A percentile compares a stretch with the other conserved stretches of the same genome.
phyloP scores from a whole-genome alignment of 768 basidiomycete genomes.

The Lentinula guzmanii region DNA sequence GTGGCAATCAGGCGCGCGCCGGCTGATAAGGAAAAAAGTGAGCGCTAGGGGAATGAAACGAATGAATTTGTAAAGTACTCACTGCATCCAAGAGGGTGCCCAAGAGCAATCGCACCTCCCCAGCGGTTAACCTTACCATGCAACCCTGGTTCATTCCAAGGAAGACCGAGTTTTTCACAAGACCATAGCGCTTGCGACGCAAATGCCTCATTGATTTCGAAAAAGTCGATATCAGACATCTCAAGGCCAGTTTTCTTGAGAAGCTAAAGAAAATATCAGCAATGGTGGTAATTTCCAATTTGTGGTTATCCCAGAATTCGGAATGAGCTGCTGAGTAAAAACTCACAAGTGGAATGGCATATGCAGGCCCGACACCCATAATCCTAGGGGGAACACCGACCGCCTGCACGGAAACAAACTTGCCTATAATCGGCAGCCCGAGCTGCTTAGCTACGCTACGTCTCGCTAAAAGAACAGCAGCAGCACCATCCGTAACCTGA shows the following conservation, averaged over 20 bases:
- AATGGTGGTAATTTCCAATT: not conserved
- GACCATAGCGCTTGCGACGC: slow-evolving; percentile 77
- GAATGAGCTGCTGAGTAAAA: not conserved
- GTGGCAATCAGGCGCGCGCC: slow-evolving; percentile 88
- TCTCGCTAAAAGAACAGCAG: slow-evolving; percentile 79
- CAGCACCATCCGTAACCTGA: slow-evolving; percentile 90
- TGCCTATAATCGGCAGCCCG: slow-evolving; percentile 82
- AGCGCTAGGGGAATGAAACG: slow-evolving; percentile 32
- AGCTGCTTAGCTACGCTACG: slow-evolving; percentile 77
- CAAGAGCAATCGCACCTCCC: slow-evolving; percentile 87
- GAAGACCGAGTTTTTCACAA: slow-evolving; percentile 63
- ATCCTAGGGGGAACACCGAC: slow-evolving; percentile 83
- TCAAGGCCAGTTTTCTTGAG: slow-evolving; percentile 62
- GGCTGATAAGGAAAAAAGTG: slow-evolving; percentile 30
- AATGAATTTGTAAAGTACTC: slow-evolving; percentile 33
- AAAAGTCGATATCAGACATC: slow-evolving; percentile 78
- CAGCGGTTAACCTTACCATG: slow-evolving; percentile 70
- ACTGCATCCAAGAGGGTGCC: slow-evolving; percentile 86
- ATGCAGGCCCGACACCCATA: slow-evolving; percentile 91
- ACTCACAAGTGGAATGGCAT: slow-evolving; percentile 61
- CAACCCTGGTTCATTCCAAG: slow-evolving; percentile 21
- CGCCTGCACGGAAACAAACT: slow-evolving; percentile 64
- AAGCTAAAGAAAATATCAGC: slow-evolving; percentile 15
- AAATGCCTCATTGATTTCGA: slow-evolving; percentile 90
- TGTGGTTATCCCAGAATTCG: not conserved